Conservation (phyloP, 495 filamentous ascomycete species). For the Daldinia caldariorum region DNA sequence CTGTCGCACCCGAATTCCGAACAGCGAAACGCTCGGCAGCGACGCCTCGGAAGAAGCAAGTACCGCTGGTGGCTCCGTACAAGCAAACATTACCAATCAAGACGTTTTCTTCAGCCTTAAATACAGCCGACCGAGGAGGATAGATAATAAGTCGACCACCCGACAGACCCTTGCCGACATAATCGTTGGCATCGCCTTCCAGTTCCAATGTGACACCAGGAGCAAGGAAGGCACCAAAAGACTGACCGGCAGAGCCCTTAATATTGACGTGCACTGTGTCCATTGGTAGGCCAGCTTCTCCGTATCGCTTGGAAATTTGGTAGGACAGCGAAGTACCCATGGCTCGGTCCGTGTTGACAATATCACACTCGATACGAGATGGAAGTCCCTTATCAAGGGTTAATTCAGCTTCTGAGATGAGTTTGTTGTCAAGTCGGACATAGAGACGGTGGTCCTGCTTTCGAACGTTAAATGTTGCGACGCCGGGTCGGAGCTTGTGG, state of each 20-base stretch:
- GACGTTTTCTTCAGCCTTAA: constrained; percentile 98
- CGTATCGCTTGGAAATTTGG: constrained; percentile 92
- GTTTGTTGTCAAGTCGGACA: constrained; percentile 95
- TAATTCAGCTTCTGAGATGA: constrained; percentile 96
- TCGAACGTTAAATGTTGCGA: constrained; percentile 98
- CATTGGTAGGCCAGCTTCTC: constrained; percentile 88
- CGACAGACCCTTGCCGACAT: constrained; percentile 97
- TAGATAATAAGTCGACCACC: constrained; percentile 97
- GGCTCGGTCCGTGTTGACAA: constrained; percentile 97
- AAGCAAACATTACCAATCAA: constrained; percentile 97
- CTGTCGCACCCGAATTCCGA: constrained; percentile 95
- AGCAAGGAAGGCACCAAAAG: constrained; percentile 95
- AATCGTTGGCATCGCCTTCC: constrained; percentile 97
- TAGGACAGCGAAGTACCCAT: constrained; percentile 96
- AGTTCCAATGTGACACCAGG: constrained; percentile 96
- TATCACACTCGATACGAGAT: constrained; percentile 94
- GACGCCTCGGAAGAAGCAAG: constrained; percentile 97
- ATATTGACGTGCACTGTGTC: constrained; percentile 98
- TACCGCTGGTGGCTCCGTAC: constrained; percentile 93
- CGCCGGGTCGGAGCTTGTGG: constrained; percentile 93
- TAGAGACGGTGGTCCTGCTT: constrained; percentile 98
- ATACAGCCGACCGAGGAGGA: constrained; percentile 90
- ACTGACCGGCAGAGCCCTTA: constrained; percentile 98
- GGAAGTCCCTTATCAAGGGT: constrained; percentile 96
- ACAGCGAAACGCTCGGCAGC: constrained; percentile 98